Evolutionary conservation across 2,329 filamentous ascomycete species (phyloP).

Genomic region (Nothophoma quercina): DNA sequence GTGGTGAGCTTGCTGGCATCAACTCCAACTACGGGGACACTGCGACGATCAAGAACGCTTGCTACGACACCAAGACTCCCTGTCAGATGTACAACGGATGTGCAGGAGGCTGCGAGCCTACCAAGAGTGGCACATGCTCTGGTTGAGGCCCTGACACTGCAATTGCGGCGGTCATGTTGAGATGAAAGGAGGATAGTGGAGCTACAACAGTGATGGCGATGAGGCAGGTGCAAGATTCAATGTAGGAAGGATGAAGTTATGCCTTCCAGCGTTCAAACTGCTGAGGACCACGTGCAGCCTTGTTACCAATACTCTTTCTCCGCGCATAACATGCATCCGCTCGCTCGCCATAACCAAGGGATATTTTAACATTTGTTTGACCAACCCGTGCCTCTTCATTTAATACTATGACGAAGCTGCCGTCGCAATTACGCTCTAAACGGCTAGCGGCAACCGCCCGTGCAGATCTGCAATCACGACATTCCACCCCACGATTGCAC

Average conservation of each 20-base stretch:
- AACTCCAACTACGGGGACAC: slow-evolving; percentile 59
- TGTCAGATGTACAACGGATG: slow-evolving; percentile 30
- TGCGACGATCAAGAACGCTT: slow-evolving; percentile 42
- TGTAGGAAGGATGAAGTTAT: background rate
- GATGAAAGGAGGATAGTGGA: background rate
- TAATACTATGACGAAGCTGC: background rate
- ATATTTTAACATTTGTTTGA: background rate
- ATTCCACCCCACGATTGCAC: slow-evolving; percentile 45
- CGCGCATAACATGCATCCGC: background rate
- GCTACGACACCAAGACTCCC: slow-evolving; percentile 18
- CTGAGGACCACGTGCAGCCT: background rate
- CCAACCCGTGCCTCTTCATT: background rate
- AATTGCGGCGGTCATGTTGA: background rate
- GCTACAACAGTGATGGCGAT: background rate
- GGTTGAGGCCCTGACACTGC: no score
- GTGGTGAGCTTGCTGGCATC: slow-evolving; percentile 54
- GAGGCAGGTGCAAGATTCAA: background rate
- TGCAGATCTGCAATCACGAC: slow-evolving; percentile 45
- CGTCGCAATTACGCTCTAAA: background rate
- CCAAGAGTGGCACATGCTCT: slow-evolving; percentile 23
- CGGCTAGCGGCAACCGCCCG: slow-evolving; percentile 2
- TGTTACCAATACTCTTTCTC: background rate
- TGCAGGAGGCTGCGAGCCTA: slow-evolving; percentile 27
- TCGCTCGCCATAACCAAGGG: background rate
- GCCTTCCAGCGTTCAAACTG: background rate